Percentiles rank a stretch among this genome's conserved stretches.
phyloP scores from a whole-genome alignment of 1,284 basidiomycete genomes.

The Ustilago nuda region DNA sequence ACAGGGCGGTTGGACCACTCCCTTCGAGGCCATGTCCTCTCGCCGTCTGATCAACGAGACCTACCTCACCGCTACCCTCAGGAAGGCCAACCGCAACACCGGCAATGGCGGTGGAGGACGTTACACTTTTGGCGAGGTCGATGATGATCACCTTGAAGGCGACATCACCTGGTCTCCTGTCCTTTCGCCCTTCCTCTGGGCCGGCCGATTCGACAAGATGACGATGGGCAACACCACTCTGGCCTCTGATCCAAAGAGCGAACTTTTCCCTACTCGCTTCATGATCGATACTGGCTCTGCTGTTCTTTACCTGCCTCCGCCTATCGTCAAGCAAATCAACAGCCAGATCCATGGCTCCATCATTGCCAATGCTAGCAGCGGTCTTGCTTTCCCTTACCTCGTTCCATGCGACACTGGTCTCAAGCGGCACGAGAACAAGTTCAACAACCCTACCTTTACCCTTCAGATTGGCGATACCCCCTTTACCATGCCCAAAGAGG shows the following conservation, averaged over 20 bases:
- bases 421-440: slow-evolving; percentile 39
- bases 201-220: slow-evolving; percentile 49
- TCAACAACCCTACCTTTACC: slow-evolving; percentile 40
- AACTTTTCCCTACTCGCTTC: slow-evolving; percentile 34
- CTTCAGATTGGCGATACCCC: slow-evolving; percentile 39
- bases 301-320: slow-evolving; percentile 43
- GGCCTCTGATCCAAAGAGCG: slow-evolving; percentile 24
- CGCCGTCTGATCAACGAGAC: slow-evolving; percentile 44
- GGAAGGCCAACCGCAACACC: slow-evolving; percentile 55
- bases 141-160: slow-evolving; percentile 37
- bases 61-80: slow-evolving; percentile 55
- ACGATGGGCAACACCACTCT: slow-evolving; percentile 40
- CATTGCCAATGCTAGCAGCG: slow-evolving; percentile 26
- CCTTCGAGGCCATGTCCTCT: slow-evolving; percentile 55
- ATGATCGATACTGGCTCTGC: slow-evolving; percentile 60
- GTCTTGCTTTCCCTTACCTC: slow-evolving; percentile 50
- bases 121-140: slow-evolving; percentile 57
- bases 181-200: slow-evolving; percentile 51
- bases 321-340: slow-evolving; percentile 48
- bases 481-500: slow-evolving; percentile 53
- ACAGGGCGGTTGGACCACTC: slow-evolving; percentile 55
- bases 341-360: slow-evolving; percentile 43
- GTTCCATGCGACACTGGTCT: slow-evolving; percentile 58
- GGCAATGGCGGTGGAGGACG: slow-evolving; percentile 57
- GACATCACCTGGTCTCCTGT: slow-evolving; percentile 51